Base-by-base conservation (phyloP, 2,329 filamentous ascomycete species). In the Phyllosticta paracitricarpa region DNA sequence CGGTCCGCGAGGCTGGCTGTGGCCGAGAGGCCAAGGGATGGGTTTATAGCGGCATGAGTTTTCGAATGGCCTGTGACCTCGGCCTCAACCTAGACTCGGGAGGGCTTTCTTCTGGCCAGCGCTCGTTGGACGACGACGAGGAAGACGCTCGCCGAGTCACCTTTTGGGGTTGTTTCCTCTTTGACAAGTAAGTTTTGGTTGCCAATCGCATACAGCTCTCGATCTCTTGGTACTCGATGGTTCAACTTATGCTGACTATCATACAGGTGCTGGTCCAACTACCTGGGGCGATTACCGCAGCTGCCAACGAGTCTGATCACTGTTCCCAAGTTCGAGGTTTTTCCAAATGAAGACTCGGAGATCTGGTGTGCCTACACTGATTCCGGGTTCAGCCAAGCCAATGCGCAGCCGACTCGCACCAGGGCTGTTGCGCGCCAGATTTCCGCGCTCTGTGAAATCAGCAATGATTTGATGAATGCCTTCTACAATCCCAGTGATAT, bases 1-100 rank as follows among this genome's bases (percentile, higher is more conserved):
- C 92, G 7, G 93, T 97, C 0, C 83, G 94, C 63, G 94, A 99
- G 77, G 94, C 93, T 2, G 94, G 94, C 0, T 97, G 93, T 72
- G 93, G 90, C 0, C 83, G 93, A 52, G 94, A 97, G 75, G 91
- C 91, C 51, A 96, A 94, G 73, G 94, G 94, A 1, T 99, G 94
- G 94, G 91, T 97, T 3, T 97, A 97, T 73, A 96, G 91, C 68
- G 93, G 94, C 57, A 97, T 99, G 89, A 94, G 89, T 69, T 97
- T 99, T 72, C 87, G 94, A 54, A 97, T 99, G 93, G 93, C 92
- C 0, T 89, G 89, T 72, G 94, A 99, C 68, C 83, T 99, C 65
- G 94, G 94, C 0, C 79, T 99, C 59, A 96, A 97, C 69, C 83
- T 97, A 19, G 89, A 96, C 69, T 84, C 88, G 1, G 83, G 84